Conservation (phyloP, 176 grass and related monocot species). For the Rhynchospora pubera region DNA sequence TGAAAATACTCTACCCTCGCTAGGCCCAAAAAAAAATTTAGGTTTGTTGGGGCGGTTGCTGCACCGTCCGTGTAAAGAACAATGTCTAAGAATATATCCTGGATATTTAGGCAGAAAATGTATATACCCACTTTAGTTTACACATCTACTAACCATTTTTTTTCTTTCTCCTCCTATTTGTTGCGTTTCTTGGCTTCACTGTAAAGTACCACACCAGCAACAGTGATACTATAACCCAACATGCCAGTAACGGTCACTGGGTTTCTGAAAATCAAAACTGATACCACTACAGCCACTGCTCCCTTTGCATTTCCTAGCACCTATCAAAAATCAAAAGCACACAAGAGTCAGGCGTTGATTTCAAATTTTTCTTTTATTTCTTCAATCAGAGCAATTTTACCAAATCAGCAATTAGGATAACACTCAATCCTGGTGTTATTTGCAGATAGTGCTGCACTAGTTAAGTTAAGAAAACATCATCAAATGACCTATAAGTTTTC, state of each 20-base stretch:
- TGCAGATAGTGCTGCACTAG: background rate
- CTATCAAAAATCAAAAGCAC: background rate
- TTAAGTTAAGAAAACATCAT: background rate
- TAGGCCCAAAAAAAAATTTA: conserved; percentile 17
- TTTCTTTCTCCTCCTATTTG: conserved; percentile 11
- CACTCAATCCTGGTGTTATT: background rate
- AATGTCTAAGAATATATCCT: conserved; percentile 13
- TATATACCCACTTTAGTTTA: conserved; percentile 25
- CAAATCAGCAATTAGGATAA: background rate
- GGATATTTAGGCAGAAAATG: background rate
- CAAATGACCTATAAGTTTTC: background rate
- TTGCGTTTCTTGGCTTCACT: conserved; percentile 32
- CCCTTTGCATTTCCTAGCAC: conserved; percentile 33
- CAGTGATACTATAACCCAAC: conserved; percentile 19
- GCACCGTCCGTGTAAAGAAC: conserved; percentile 7
- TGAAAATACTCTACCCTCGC: conserved; percentile 10
- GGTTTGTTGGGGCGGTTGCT: background rate
- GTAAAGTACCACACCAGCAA: conserved; percentile 20
- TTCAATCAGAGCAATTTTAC: background rate
- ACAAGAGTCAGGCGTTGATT: background rate
- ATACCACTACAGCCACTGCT: conserved; percentile 27
- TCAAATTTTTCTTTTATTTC: background rate
- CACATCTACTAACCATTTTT: background rate
- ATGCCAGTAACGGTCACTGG: conserved; percentile 24
- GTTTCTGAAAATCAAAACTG: conserved; percentile 30